Conservation (phyloP, 2,329 filamentous ascomycete species). For the Ilyonectria destructans region DNA sequence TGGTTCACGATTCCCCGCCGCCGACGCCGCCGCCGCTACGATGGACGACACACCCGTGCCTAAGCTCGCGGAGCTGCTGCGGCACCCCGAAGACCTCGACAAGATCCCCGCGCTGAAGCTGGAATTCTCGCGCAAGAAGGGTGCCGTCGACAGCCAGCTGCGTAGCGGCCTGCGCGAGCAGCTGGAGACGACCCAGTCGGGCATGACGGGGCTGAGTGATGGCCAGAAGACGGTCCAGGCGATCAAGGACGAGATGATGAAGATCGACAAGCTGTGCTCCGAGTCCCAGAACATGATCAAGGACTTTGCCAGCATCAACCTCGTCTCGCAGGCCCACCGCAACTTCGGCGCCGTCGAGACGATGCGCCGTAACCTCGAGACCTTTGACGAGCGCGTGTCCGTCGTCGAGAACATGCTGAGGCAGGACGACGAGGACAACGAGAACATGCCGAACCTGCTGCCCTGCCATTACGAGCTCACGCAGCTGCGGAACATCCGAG, state of each 20-base stretch:
- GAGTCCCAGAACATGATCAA: constrained; percentile 98
- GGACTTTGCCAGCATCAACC: constrained; percentile 94
- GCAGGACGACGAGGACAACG: constrained; percentile 87
- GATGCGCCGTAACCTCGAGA: constrained; percentile 93
- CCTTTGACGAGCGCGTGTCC: constrained; percentile 84
- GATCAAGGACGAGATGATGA: constrained; percentile 99
- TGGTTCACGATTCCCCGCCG: constrained; percentile 38
- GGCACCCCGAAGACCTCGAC: constrained; percentile 96
- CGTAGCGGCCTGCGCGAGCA: constrained; percentile 91
- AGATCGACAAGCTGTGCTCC: constrained; percentile 96
- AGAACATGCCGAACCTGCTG: constrained; percentile 93
- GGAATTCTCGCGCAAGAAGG: constrained; percentile 96
- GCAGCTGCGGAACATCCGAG: constrained; percentile 91
- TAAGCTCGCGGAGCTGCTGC: constrained; percentile 93
- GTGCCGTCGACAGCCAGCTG: constrained; percentile 90
- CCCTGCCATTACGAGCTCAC: constrained; percentile 94
- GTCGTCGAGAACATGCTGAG: constrained; percentile 84
- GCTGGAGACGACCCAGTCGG: constrained; percentile 93
- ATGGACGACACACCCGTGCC: constrained; percentile 76
- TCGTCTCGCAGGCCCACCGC: constrained; percentile 93
- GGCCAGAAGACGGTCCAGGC: constrained; percentile 92
- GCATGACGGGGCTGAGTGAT: constrained; percentile 90
- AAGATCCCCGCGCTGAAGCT: constrained; percentile 92
- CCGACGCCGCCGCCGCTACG: constrained; percentile 41
- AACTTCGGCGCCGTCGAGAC: constrained; percentile 96